These are phyloP conservation scores for Cladosporium sp. DNA, from an alignment of 2,329 filamentous ascomycete genomes.

Conservation along the genomic window DNA sequence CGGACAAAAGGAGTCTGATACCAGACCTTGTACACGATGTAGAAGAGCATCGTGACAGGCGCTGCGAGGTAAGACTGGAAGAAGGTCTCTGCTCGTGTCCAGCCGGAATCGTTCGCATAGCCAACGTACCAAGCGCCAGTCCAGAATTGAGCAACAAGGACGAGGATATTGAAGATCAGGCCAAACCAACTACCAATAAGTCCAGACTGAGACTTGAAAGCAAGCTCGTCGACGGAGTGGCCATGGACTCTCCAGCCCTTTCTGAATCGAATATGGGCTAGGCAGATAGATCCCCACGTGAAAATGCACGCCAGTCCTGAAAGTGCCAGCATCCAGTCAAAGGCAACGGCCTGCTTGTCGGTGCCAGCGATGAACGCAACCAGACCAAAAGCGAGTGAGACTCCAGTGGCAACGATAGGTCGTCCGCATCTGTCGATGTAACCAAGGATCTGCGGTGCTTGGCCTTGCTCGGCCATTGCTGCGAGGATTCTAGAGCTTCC, in stretches of 20 bases:
- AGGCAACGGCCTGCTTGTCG: constrained; percentile 43
- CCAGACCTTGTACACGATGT: constrained; percentile 30
- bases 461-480: constrained; percentile 52
- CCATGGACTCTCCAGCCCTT: constrained; percentile 57
- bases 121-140: constrained; percentile 18
- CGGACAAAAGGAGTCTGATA: constrained; percentile 49
- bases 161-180: constrained; percentile 48
- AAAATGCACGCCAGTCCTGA: constrained; percentile 71
- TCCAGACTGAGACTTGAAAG: constrained; percentile 62
- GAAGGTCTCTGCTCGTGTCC: constrained; percentile 22
- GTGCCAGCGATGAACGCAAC: constrained; percentile 55
- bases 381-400: constrained; percentile 47
- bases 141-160: constrained; percentile 45
- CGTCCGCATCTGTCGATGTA: constrained; percentile 61
- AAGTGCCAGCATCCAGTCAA: constrained; percentile 65
- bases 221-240: constrained; percentile 49
- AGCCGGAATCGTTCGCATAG: constrained; percentile 18
- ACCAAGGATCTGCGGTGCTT: constrained; percentile 53
- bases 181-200: constrained; percentile 61
- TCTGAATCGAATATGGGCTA: constrained; percentile 67
- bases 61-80: constrained; percentile 32
- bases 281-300: constrained; percentile 65
- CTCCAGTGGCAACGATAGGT: constrained; percentile 50
- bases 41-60: constrained; percentile 30
- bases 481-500: constrained; percentile 42